Percentiles rank a stretch among this genome's conserved stretches.
Evolutionary conservation across 2,329 filamentous ascomycete species (phyloP).

Genomic region (Aspergillus brasiliensis): DNA sequence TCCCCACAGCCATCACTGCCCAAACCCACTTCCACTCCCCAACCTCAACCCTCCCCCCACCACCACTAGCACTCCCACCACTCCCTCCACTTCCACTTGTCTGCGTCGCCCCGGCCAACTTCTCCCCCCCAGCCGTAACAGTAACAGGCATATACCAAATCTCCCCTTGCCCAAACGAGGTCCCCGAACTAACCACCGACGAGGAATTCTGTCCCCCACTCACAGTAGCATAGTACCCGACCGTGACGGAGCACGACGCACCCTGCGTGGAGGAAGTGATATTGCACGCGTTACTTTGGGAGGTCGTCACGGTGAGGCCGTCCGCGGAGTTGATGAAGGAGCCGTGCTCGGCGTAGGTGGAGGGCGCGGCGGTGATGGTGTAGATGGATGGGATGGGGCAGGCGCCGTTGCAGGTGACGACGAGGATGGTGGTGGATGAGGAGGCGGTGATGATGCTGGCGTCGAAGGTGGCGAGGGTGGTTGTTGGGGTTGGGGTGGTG

Average conservation of each 20-base stretch:
- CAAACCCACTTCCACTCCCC: too few relatives aligned
- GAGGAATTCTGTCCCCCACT: not conserved
- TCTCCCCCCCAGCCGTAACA: not conserved
- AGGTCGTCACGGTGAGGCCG: not conserved
- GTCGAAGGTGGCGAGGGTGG: not conserved
- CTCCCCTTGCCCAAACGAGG: not conserved
- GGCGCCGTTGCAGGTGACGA: not conserved
- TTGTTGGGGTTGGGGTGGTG: not conserved
- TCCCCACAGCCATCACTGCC: too few relatives aligned
- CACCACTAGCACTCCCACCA: not conserved
- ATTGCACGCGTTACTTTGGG: not conserved
- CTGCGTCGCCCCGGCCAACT: not conserved
- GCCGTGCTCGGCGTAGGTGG: not conserved
- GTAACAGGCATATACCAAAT: not conserved
- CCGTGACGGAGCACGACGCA: not conserved
- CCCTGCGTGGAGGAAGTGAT: not conserved
- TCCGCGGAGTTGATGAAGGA: not conserved
- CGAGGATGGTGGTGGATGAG: not conserved
- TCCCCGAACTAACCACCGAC: not conserved
- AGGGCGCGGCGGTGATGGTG: not conserved
- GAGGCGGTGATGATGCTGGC: not conserved
- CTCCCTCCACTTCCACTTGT: not conserved
- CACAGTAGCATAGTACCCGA: not conserved
- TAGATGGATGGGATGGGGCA: not conserved
- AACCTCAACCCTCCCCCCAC: not conserved